Evolutionary conservation across 2,329 filamentous ascomycete species (phyloP).

Genomic region (Microsporum ferrugineum): DNA sequence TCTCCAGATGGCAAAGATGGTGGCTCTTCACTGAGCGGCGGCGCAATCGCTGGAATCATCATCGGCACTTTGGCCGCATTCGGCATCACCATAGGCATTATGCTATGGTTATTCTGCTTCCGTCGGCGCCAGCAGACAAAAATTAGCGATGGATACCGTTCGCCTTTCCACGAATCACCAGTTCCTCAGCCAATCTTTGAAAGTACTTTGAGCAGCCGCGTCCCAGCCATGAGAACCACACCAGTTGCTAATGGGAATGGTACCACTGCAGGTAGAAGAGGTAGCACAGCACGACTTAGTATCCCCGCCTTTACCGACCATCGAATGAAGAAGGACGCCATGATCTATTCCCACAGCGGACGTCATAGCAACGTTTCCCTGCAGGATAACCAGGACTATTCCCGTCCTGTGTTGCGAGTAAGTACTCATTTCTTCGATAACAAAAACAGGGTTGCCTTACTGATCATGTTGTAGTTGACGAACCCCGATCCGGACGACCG

Average conservation of each 20-base stretch:
- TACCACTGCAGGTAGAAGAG: neutral
- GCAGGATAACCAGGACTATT: constrained; percentile 40
- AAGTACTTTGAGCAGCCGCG: constrained; percentile 6
- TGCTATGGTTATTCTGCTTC: constrained; percentile 30
- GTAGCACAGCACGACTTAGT: constrained; percentile 6
- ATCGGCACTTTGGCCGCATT: constrained; percentile 32
- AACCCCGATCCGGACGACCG: constrained; percentile 12
- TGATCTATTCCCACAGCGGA: constrained; percentile 31
- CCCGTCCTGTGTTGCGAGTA: constrained; percentile 35
- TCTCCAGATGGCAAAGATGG: constrained; percentile 12
- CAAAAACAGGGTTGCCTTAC: neutral
- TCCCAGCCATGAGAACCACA: constrained; percentile 2
- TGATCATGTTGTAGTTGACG: constrained; percentile 11
- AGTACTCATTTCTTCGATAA: constrained; percentile 13
- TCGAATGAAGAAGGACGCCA: constrained; percentile 34
- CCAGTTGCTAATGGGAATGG: neutral
- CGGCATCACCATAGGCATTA: constrained; percentile 27
- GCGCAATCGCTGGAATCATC: constrained; percentile 36
- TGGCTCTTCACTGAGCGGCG: constrained; percentile 27
- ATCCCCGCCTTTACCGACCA: constrained; percentile 32
- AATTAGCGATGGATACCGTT: constrained; percentile 4
- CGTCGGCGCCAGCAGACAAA: constrained; percentile 21
- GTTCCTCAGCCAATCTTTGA: constrained; percentile 14
- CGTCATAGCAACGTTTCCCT: constrained; percentile 36
- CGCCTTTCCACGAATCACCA: constrained; percentile 19